Evolutionary conservation across 169 alveolate genomes (phyloP), one percentile per base, ranked within the genome.

Genomic region (Theileria annulata): DNA sequence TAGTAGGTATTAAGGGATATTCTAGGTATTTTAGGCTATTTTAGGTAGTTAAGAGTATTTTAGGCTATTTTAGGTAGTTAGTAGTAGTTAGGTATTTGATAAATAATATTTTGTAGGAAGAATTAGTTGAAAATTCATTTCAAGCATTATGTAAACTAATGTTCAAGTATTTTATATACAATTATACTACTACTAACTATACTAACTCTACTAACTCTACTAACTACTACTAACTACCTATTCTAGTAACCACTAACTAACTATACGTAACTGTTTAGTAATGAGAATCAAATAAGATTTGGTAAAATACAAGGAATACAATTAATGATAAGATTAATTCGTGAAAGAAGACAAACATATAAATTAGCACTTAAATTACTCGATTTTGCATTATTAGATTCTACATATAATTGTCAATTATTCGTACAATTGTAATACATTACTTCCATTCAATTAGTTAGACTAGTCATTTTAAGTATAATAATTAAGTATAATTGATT

Each of bases 71-170:
- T n/a, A n/a, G n/a, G n/a, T n/a, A n/a, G n/a, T n/a, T 37, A 4
- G 77, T 35, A 63, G 15, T 33, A 23, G 23, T 47, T 30, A 4
- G 77, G 8, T 72, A 17, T 3, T 2, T 15, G 3, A 17, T 47
- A 13, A 21, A 49, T 47, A 19, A 4, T 58, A 0, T 5, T 2
- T 62, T 27, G 31, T 75, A 88, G 93, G 94, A 88, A 47, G 95
- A 92, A 75, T 69, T 87, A 42, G 94, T 87, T 28, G 92, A 87
- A 60, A 92, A 92, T 72, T 77, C 88, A 51, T 89, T 92, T 79
- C 93, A 89, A 76, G 80, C 90, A 63, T 91, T 92, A 47, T 92
- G 95, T 78, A 89, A 86, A 13, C 77, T 92, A 51, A 87, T 92
- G 91, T 74, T 91, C 35, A 68, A 79, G 93, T 83, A 51, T 64